A percentile compares a stretch with the other conserved stretches of the same genome.
Conservation (phyloP, 352 stramenopile genomes). For the Globisporangium cylindrosporum region DNA sequence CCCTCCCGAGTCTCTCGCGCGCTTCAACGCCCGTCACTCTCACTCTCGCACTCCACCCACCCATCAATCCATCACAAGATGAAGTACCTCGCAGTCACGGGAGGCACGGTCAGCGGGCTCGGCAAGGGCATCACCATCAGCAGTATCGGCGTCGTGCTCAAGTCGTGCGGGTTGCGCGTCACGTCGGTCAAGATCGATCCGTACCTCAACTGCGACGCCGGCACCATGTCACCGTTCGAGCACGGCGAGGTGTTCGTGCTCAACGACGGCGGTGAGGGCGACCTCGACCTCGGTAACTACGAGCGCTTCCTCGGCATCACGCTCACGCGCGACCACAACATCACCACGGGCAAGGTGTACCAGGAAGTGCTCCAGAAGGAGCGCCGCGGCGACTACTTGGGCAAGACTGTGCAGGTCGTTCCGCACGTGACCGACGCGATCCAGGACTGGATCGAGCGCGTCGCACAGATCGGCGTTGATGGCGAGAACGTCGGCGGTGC, state of each 20-base stretch:
- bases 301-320: slow-evolving; percentile 97
- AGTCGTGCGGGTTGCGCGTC: slow-evolving; percentile 93
- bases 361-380: slow-evolving; percentile 96
- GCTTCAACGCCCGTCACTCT: slow-evolving; percentile 15
- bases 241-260: slow-evolving; percentile 98
- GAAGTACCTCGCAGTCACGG: slow-evolving; percentile 99
- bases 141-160: slow-evolving; percentile 97
- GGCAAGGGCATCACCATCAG: slow-evolving; percentile 99
- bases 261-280: slow-evolving; percentile 95
- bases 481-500: slow-evolving; percentile 21
- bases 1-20: slow-evolving; percentile 8
- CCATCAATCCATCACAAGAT: slow-evolving; percentile 41
- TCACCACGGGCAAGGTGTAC: slow-evolving; percentile 99
- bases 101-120: slow-evolving; percentile 97
- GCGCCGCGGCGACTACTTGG: slow-evolving; percentile 96
- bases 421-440: slow-evolving; percentile 94
- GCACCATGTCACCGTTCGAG: slow-evolving; percentile 97
- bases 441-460: slow-evolving; percentile 97
- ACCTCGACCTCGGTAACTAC: slow-evolving; percentile 99
- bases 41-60: neutral
- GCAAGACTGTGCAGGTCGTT: slow-evolving; percentile 99
- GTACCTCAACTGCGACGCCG: slow-evolving; percentile 99
- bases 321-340: slow-evolving; percentile 98
- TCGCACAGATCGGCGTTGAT: slow-evolving; percentile 95
- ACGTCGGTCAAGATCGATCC: slow-evolving; percentile 99